Percentiles rank a stretch among this genome's conserved stretches.
Evolutionary conservation across 2,329 filamentous ascomycete genomes (phyloP).

Genomic region (Colletotrichum filicis): DNA sequence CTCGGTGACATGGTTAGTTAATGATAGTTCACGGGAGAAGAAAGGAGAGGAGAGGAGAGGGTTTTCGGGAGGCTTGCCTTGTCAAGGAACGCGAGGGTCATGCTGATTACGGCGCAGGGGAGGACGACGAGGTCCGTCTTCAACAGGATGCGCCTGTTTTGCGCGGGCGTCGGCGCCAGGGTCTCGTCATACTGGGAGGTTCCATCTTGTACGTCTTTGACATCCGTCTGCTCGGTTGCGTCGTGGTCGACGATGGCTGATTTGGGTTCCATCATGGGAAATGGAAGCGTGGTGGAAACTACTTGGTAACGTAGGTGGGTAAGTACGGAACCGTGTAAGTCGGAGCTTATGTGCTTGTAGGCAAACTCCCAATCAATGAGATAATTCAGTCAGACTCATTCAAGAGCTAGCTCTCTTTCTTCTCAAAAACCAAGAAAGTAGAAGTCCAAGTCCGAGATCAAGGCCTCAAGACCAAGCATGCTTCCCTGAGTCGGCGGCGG

Average conservation of each 20-base stretch:
- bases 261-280: conserved; percentile 14
- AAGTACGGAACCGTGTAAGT: conserved; percentile 7
- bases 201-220: conserved; percentile 12
- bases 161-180: conserved; percentile 15
- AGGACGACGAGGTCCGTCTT: conserved; percentile 37
- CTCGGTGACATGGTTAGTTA: background rate
- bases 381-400: background rate
- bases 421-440: no score
- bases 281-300: background rate
- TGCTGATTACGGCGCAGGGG: conserved; percentile 33
- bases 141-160: conserved; percentile 28
- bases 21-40: background rate
- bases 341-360: background rate
- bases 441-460: background rate
- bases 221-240: background rate
- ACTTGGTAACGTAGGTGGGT: background rate
- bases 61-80: conserved; percentile 8
- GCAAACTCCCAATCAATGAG: background rate
- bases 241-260: background rate
- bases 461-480: background rate
- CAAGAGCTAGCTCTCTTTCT: background rate
- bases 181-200: background rate
- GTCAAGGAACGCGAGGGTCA: conserved; percentile 38
- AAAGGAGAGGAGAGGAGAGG: background rate
- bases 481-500: background rate